Evolutionary conservation across 2,329 filamentous ascomycete genomes (phyloP).

Genomic region (Aspergillus fumigatus): DNA sequence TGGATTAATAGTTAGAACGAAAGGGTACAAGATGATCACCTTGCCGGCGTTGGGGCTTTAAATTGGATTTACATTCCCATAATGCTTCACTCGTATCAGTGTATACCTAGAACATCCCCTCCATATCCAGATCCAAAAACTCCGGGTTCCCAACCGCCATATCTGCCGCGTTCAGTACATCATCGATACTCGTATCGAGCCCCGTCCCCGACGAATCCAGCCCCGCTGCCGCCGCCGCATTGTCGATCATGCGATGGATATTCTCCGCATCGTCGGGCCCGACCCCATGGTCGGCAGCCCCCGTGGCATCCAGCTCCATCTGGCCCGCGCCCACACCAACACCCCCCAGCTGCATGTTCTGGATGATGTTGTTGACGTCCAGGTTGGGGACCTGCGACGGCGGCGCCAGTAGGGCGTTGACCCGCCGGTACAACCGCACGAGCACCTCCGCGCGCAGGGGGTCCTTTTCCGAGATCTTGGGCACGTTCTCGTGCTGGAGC

Average conservation of each 20-base stretch:
- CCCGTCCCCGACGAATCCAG: constrained; percentile 22
- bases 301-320: constrained; percentile 29
- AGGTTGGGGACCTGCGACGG: constrained; percentile 38
- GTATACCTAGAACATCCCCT: constrained; percentile 36
- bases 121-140: constrained; percentile 43
- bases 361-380: constrained; percentile 41
- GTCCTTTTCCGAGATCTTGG: constrained; percentile 41
- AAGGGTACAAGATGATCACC: no score
- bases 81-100: background rate
- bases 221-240: constrained; percentile 29
- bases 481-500: constrained; percentile 35
- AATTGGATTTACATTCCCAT: background rate
- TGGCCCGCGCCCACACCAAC: constrained; percentile 24
- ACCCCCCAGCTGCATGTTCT: constrained; percentile 36
- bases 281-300: constrained; percentile 9
- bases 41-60: background rate
- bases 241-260: constrained; percentile 38
- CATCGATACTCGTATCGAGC: constrained; percentile 39
- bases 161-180: constrained; percentile 41
- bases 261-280: constrained; percentile 26
- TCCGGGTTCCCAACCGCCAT: constrained; percentile 42
- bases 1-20: no score
- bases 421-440: constrained; percentile 43
- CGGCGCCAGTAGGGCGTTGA: constrained; percentile 37
- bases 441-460: constrained; percentile 40